phyloP scores from a whole-genome alignment of 345 rosid genomes.

The Diplotaxis tenuifolia region DNA sequence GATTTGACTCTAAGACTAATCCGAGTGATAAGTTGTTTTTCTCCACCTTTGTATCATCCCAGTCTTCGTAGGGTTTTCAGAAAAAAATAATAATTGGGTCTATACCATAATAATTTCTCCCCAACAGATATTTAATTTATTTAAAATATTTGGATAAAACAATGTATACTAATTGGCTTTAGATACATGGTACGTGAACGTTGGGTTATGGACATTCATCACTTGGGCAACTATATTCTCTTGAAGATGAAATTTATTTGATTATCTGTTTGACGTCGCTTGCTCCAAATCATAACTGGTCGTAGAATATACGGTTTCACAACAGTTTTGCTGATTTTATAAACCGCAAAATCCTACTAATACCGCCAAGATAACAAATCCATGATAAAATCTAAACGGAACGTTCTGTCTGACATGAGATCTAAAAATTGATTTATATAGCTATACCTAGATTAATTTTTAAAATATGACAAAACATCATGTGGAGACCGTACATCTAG shows the following conservation, averaged over 20 bases:
- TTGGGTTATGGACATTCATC: neutral
- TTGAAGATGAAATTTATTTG: neutral
- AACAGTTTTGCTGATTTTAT: neutral
- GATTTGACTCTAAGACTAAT: neutral
- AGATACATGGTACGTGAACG: neutral
- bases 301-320: neutral
- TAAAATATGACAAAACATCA: constrained; percentile 15
- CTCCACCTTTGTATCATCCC: neutral
- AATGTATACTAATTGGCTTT: neutral
- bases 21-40: neutral
- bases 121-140: neutral
- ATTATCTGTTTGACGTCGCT: neutral
- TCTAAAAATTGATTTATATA: constrained; percentile 18
- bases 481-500: constrained; percentile 36
- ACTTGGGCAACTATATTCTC: neutral
- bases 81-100: neutral
- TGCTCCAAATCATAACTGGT: neutral
- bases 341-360: neutral
- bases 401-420: constrained; percentile 22
- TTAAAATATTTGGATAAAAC: neutral
- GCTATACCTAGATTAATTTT: neutral
- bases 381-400: constrained; percentile 2
- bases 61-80: neutral
- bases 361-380: constrained; percentile 9
- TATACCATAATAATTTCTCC: neutral